A percentile compares a stretch with the other conserved stretches of the same genome.
These are phyloP conservation scores for Dictyostelium intermedium DNA, from an alignment of 78 protist genomes.

Conservation along the genomic window DNA sequence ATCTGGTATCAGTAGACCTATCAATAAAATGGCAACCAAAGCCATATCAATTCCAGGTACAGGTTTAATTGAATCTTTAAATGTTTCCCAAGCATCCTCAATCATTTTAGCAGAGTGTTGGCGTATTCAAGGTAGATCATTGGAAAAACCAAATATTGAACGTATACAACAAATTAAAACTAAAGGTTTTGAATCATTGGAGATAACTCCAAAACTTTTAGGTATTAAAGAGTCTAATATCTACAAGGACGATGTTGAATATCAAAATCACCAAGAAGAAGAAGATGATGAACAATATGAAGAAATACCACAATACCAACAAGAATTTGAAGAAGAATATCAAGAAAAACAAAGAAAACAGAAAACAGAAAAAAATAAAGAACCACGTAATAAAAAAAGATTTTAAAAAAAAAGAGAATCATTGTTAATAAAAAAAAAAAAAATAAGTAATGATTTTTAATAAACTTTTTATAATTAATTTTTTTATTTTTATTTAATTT, in stretches of 20 bases:
- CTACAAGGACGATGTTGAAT: conserved; percentile 6
- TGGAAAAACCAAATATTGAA: not conserved
- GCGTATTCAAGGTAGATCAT: conserved; percentile 46
- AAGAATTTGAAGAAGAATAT: not conserved
- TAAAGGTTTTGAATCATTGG: not conserved
- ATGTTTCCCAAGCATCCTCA: conserved; percentile 65
- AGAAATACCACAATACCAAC: not conserved
- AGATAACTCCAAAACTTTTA: not conserved
- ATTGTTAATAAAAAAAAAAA: too few species aligned
- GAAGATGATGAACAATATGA: not conserved
- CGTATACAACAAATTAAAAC: not conserved
- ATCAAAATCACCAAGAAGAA: not conserved
- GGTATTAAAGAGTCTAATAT: conserved; percentile 22
- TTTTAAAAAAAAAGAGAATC: too few species aligned
- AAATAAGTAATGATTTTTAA: too few species aligned
- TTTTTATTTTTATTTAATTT: too few species aligned
- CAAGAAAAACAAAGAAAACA: not conserved
- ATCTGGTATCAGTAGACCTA: conserved; percentile 6
- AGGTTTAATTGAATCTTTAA: conserved; percentile 49
- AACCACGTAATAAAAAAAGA: not conserved
- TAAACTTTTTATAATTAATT: not conserved
- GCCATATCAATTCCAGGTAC: conserved; percentile 41
- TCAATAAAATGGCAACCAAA: not conserved
- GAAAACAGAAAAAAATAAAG: not conserved
- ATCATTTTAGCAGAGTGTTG: conserved; percentile 44